Percentiles rank a stretch among this genome's conserved stretches.
Conservation (phyloP, 176 grass and related monocot species). For the Oryza glaberrima region DNA sequence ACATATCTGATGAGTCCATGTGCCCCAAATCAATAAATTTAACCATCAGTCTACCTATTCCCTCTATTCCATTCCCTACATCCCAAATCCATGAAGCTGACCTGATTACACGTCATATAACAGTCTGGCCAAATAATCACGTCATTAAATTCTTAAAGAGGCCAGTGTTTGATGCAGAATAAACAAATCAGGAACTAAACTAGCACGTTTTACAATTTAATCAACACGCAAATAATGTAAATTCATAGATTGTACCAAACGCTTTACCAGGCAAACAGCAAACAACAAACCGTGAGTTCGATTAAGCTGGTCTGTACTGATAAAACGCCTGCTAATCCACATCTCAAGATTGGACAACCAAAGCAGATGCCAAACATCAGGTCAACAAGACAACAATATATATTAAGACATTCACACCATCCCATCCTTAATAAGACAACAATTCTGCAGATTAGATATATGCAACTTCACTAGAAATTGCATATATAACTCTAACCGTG, state of each 20-base stretch:
- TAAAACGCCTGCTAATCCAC: slow-evolving; percentile 10
- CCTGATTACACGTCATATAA: background rate
- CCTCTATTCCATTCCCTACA: background rate
- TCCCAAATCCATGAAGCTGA: slow-evolving; percentile 23
- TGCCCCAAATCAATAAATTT: background rate
- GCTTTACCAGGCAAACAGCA: background rate
- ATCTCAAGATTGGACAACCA: background rate
- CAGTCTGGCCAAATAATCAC: background rate
- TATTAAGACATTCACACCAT: background rate
- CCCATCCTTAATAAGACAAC: background rate
- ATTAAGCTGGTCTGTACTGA: background rate
- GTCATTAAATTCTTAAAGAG: background rate
- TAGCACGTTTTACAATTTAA: background rate
- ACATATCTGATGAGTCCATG: background rate
- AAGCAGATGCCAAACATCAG: background rate
- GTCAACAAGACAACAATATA: background rate
- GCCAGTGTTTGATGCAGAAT: background rate
- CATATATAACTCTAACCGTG: background rate
- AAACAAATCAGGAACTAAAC: slow-evolving; percentile 19
- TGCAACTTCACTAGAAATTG: background rate
- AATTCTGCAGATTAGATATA: background rate
- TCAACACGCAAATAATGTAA: background rate
- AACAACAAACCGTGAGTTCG: background rate
- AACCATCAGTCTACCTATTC: background rate
- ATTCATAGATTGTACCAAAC: background rate